Evolutionary conservation across 2,329 filamentous ascomycete genomes (phyloP).

Genomic region (Helotiales sp.): DNA sequence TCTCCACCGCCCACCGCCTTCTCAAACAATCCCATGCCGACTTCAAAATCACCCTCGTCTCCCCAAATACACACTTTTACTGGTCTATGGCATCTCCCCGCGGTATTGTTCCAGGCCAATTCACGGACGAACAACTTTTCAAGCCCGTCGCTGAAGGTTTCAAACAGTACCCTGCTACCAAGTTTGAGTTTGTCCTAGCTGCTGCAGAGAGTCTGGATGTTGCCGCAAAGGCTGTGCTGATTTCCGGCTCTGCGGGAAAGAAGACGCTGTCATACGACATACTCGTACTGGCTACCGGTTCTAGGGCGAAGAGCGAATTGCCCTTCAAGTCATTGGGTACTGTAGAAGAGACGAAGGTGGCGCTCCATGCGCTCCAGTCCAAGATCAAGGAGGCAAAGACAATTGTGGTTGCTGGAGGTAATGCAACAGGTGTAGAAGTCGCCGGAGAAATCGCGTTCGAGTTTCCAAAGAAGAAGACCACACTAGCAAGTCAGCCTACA

Average conservation of each 20-base stretch:
- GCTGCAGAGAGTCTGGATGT: conserved; percentile 47
- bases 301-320: conserved; percentile 42
- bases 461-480: conserved; percentile 30
- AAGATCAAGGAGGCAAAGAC: conserved; percentile 27
- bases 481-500: conserved; percentile 5
- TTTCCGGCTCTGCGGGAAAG: conserved; percentile 38
- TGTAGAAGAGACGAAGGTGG: conserved; percentile 33
- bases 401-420: conserved; percentile 37
- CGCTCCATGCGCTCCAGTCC: conserved; percentile 27
- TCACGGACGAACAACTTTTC: conserved; percentile 45
- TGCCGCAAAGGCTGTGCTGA: conserved; percentile 42
- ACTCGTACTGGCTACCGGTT: conserved; percentile 56
- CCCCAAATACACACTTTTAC: conserved; percentile 50
- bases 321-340: conserved; percentile 51
- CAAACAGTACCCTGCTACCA: conserved; percentile 42
- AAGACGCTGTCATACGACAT: conserved; percentile 46
- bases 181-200: conserved; percentile 55
- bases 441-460: conserved; percentile 29
- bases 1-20: conserved; percentile 25
- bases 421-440: conserved; percentile 38
- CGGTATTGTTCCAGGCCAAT: conserved; percentile 44
- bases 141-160: conserved; percentile 45
- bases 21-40: background rate
- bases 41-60: conserved; percentile 54
- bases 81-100: conserved; percentile 51